These are phyloP conservation scores for Hyphopichia burtonii DNA, from an alignment of 1,139 yeast genomes.

Conservation along the genomic window DNA sequence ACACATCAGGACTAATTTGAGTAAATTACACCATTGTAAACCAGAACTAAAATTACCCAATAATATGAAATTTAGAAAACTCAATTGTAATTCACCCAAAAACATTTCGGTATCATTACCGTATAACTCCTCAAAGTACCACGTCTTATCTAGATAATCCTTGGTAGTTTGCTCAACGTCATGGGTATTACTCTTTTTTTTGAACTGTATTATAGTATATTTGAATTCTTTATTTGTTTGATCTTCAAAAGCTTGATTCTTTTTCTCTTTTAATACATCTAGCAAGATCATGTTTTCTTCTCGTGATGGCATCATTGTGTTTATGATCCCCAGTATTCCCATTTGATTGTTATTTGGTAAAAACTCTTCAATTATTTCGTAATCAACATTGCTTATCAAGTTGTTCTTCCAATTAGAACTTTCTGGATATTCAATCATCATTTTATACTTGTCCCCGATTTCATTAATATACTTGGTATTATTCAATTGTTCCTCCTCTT, in stretches of 20 bases:
- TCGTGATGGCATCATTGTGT: slow-evolving; percentile 25
- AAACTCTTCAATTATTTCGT: slow-evolving; percentile 20
- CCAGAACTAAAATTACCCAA: slow-evolving; percentile 31
- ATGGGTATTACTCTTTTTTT: slow-evolving; percentile 6
- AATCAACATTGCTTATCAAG: slow-evolving; percentile 16
- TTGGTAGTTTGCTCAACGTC: slow-evolving; percentile 15
- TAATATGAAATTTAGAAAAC: slow-evolving; percentile 23
- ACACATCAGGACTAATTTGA: slow-evolving; percentile 24
- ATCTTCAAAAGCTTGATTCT: slow-evolving; percentile 10
- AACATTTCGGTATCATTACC: slow-evolving; percentile 19
- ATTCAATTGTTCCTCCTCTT: slow-evolving; percentile 10
- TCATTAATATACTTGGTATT: slow-evolving; percentile 11
- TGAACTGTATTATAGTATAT: slow-evolving; percentile 25
- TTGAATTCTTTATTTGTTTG: slow-evolving; percentile 15
- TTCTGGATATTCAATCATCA: slow-evolving; percentile 25
- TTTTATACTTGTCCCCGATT: slow-evolving; percentile 21
- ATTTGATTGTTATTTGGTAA: slow-evolving; percentile 9
- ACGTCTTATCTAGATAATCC: slow-evolving; percentile 26
- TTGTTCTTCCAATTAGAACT: slow-evolving; percentile 14
- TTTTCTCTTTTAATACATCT: slow-evolving; percentile 14
- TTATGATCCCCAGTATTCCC: slow-evolving; percentile 7
- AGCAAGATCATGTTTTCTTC: slow-evolving; percentile 26
- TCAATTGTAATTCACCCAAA: slow-evolving; percentile 26
- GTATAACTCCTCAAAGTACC: slow-evolving; percentile 24
- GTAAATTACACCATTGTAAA: slow-evolving; percentile 27